A percentile compares a stretch with the other conserved stretches of the same genome.
These are phyloP conservation scores for Podospora sp. DNA, from an alignment of 495 filamentous ascomycete genomes.

Conservation along the genomic window DNA sequence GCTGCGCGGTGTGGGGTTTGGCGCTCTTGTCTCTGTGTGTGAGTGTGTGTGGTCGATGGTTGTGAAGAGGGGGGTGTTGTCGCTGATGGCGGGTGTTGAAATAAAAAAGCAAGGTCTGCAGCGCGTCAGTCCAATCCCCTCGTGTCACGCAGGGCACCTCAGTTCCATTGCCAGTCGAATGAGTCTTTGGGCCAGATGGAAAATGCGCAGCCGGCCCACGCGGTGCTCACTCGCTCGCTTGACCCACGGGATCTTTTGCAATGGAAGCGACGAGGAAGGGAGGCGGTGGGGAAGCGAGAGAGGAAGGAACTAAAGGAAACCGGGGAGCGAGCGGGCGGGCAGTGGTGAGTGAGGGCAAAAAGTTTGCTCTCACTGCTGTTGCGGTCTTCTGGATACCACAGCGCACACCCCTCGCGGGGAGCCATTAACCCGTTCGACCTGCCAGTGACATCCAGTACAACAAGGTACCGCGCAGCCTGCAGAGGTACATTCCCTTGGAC, in stretches of 20 bases:
- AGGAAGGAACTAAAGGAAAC: conserved; percentile 5
- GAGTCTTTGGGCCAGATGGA: not conserved
- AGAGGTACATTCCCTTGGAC: conserved; percentile 34
- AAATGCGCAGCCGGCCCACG: not conserved
- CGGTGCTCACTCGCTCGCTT: not conserved
- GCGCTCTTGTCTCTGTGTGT: not conserved
- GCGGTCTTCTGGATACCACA: conserved; percentile 15
- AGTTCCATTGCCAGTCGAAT: not conserved
- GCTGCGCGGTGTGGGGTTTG: not conserved
- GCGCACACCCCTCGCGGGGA: conserved; percentile 1
- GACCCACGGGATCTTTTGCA: not conserved
- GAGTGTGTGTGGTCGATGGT: not conserved
- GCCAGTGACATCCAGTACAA: conserved; percentile 36
- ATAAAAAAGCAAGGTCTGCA: conserved; percentile 1
- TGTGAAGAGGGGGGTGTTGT: not conserved
- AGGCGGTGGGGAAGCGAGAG: conserved; percentile 15
- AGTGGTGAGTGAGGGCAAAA: conserved; percentile 3
- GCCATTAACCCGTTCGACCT: not conserved
- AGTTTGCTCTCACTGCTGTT: conserved; percentile 10
- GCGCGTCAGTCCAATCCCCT: not conserved
- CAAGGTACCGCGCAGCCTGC: conserved; percentile 32
- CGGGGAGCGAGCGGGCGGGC: conserved; percentile 6
- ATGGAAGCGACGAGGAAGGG: not conserved
- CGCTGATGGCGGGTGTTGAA: conserved; percentile 4
- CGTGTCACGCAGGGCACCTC: not conserved